Percentiles rank a stretch among this genome's conserved stretches.
These are phyloP conservation scores for Prototheca cutis DNA, from an alignment of 163 green algal genomes.

Conservation along the genomic window DNA sequence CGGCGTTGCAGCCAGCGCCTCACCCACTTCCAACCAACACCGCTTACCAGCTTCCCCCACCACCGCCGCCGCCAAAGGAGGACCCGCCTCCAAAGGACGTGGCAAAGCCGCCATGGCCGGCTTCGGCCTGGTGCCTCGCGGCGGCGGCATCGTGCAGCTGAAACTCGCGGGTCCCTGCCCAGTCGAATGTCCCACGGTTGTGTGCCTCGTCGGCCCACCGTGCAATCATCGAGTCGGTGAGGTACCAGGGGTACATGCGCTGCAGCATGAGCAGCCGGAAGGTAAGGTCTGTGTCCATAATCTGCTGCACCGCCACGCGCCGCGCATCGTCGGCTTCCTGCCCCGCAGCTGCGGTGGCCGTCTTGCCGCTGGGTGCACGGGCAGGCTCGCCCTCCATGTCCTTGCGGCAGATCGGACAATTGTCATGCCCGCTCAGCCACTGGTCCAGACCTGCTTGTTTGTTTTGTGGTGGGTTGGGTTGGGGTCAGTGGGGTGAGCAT, in stretches of 20 bases:
- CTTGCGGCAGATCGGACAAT: constrained; percentile 36
- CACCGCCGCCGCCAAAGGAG: constrained; percentile 26
- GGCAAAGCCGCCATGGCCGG: constrained; percentile 6
- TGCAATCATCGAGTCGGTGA: constrained; percentile 22
- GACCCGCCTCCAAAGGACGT: constrained; percentile 27
- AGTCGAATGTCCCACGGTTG: constrained; percentile 20
- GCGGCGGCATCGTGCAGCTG: constrained; percentile 16
- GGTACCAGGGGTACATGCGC: constrained; percentile 19
- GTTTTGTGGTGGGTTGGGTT: no score
- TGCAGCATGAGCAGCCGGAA: constrained; percentile 28
- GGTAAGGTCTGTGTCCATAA: constrained; percentile 18
- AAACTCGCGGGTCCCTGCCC: constrained; percentile 9
- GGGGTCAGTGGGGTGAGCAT: no score
- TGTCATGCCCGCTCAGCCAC: constrained; percentile 30
- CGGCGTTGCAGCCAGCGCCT: no score
- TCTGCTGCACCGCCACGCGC: neutral
- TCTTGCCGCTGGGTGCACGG: neutral
- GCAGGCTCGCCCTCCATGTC: constrained; percentile 7
- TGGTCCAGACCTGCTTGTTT: constrained; percentile 19
- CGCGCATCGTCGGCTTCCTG: no score
- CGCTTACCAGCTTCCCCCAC: constrained; percentile 29
- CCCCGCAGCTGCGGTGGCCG: neutral
- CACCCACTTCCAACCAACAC: no score
- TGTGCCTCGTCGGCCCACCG: constrained; percentile 19
- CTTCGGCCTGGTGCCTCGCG: constrained; percentile 5